Evolutionary conservation across 257 asterid species (phyloP), one percentile per base, ranked within the genome.

Genomic region (Pogostemon cablin): DNA sequence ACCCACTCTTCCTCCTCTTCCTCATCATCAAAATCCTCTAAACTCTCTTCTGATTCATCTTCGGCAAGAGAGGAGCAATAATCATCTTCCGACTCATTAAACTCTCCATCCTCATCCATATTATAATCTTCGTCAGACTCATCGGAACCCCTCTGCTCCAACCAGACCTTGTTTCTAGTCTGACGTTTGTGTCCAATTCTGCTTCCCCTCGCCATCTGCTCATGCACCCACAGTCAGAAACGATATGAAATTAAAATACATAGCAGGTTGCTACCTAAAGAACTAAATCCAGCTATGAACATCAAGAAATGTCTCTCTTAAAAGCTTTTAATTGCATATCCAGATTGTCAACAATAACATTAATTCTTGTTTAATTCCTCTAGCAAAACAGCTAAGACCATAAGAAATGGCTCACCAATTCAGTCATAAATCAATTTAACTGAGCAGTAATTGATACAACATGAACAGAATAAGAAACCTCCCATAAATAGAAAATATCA

Each of bases 121-220:
- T 62, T 74, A 73, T 88, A 93, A 78, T 93, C 97, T 87, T 88
- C 97, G 59, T 91, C 97, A 1, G 97, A 91, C 49, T 84, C 92
- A 77, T 91, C 97, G 0, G 89, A 84, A 49, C 77, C 76, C 48
- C 54, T 56, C 56, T 67, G 76, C 54, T 71, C 75, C 49, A 75
- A 52, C 58, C 57, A 71, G 39, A 68, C 82, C 72, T 77, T 84
- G 69, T 75, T 72, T 79, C 85, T 75, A 11, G 80, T 63, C 62
- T 75, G 72, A 59, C 83, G 81, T 62, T 74, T 81, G 76, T 54
- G 53, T 46, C 76, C 83, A 62, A 67, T 72, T 75, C 74, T 82
- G 72, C 83, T 76, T 68, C 86, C 81, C 84, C 79, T 87, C 61
- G 88, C 87, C 96, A 91, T 91, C 87, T 79, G 79, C 67, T 17